A percentile compares a stretch with the other conserved stretches of the same genome.
These are phyloP conservation scores for Neurospora pannonica DNA, from an alignment of 495 filamentous ascomycete genomes.

Conservation along the genomic window DNA sequence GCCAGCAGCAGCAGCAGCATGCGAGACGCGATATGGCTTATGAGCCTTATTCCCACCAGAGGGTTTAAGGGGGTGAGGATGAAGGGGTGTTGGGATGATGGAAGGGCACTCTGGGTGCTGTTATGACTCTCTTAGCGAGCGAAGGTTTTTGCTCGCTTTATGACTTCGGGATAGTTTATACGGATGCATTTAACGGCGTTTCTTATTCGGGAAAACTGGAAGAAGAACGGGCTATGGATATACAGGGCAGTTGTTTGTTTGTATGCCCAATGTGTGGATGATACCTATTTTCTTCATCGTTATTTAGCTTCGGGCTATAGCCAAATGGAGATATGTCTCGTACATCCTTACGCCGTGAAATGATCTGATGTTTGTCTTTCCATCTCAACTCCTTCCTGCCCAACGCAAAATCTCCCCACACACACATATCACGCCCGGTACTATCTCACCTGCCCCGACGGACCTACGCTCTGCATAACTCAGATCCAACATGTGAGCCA, in stretches of 20 bases:
- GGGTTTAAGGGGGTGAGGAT: slow-evolving; percentile 21
- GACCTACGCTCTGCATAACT: neutral
- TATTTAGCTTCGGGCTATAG: slow-evolving; percentile 1
- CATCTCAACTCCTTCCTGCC: neutral
- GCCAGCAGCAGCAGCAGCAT: slow-evolving; percentile 14
- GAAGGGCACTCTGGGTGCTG: neutral
- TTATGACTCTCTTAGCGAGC: neutral
- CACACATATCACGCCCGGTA: neutral
- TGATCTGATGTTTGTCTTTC: no score
- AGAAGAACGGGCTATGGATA: neutral
- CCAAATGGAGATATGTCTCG: neutral
- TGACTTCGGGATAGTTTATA: neutral
- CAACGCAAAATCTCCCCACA: neutral
- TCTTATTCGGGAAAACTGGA: neutral
- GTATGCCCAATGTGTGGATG: neutral
- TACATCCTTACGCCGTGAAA: no score
- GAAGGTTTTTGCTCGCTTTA: neutral
- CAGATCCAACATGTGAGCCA: neutral
- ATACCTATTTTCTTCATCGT: neutral
- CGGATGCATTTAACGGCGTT: neutral
- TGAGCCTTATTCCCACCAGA: slow-evolving; percentile 44
- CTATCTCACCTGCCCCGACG: neutral
- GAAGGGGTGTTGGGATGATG: neutral
- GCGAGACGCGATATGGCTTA: slow-evolving; percentile 33
- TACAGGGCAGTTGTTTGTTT: neutral